Evolutionary conservation across 352 stramenopile species (phyloP), one percentile per base, ranked within the genome.

Genomic region (Phytophthora kernoviae): DNA sequence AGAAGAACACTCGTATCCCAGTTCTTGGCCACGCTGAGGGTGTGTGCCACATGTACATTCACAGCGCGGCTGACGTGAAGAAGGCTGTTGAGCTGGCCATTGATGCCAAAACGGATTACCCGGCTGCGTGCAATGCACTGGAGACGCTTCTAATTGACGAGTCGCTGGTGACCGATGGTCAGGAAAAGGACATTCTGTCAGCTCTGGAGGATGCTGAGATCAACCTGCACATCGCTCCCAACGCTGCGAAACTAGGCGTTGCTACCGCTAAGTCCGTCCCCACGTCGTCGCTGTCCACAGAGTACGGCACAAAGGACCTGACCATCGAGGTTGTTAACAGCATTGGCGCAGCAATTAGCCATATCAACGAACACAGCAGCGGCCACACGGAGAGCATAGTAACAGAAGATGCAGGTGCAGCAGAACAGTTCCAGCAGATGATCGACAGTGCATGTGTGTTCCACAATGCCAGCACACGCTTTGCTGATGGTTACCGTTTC

Each of bases 51-150:
- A 96, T 99, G 63, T 99, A 98, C 79, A 86, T 99, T 54, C 93
- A 99, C 74, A 76, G 75, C 42, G 89, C 81, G 2, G 97, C 96
- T 14, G 80, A 96, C 52, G 53, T 96, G 14, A 77, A 79, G 15
- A 96, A 94, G 64, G 95, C 96, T 3, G 79, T 71, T 34, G 79
- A 88, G 51, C 81, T 99, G 40, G 88, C 92, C n/a, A 85, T 99
- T 21, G 97, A 99, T 75, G 86, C 96, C 54, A 99, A 99, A 86
- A 98, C 91, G 20, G 95, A 99, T 68, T 99, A 99, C 75, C 96
- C 96, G 2, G 96, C 96, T 5, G 97, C 96, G 5, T 99, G 97
- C 73, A 99, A 99, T 66, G 96, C 97, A 6, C 87, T 98, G 45
- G 97, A 99, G 73, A 99, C 96, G 40, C 73, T 99, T 18, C 73